Percentiles rank a stretch among this genome's conserved stretches.
Evolutionary conservation across 1,284 basidiomycete species (phyloP).

Genomic region (Cerrena zonata): DNA sequence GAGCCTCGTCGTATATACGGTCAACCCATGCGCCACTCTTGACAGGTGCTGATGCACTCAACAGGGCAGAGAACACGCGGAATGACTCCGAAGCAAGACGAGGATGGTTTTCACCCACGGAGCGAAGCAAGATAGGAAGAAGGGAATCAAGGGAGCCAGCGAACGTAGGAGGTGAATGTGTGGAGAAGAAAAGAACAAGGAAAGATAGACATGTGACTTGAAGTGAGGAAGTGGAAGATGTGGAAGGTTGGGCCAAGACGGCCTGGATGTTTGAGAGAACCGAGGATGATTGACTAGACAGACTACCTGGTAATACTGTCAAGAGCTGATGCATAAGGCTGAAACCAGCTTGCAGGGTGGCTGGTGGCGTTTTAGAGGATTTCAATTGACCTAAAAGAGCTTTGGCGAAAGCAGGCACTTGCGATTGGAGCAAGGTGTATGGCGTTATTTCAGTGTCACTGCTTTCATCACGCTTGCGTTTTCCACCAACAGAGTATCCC

Average conservation of each 20-base stretch:
- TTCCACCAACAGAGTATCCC: conserved; percentile 48
- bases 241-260: conserved; percentile 57
- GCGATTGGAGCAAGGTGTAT: conserved; percentile 59
- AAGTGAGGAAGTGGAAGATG: conserved; percentile 66
- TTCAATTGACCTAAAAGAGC: conserved; percentile 80
- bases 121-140: conserved; percentile 68
- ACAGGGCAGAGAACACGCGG: conserved; percentile 66
- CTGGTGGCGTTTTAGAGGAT: conserved; percentile 71
- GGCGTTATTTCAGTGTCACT: conserved; percentile 80
- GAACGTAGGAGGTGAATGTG: conserved; percentile 70
- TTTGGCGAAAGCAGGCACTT: conserved; percentile 77
- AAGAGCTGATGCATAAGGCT: conserved; percentile 72
- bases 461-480: conserved; percentile 75
- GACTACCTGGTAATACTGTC: conserved; percentile 75
- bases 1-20: conserved; percentile 69
- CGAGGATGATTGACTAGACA: conserved; percentile 65
- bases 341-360: conserved; percentile 82
- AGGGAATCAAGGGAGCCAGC: conserved; percentile 56
- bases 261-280: conserved; percentile 60
- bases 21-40: conserved; percentile 59
- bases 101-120: conserved; percentile 69
- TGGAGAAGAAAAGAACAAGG: conserved; percentile 77
- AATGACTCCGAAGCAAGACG: conserved; percentile 80
- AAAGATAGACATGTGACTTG: conserved; percentile 82
- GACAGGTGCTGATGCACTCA: conserved; percentile 59